Evolutionary conservation across 2,329 filamentous ascomycete species (phyloP).

Genomic region (Aspergillus intermedius): DNA sequence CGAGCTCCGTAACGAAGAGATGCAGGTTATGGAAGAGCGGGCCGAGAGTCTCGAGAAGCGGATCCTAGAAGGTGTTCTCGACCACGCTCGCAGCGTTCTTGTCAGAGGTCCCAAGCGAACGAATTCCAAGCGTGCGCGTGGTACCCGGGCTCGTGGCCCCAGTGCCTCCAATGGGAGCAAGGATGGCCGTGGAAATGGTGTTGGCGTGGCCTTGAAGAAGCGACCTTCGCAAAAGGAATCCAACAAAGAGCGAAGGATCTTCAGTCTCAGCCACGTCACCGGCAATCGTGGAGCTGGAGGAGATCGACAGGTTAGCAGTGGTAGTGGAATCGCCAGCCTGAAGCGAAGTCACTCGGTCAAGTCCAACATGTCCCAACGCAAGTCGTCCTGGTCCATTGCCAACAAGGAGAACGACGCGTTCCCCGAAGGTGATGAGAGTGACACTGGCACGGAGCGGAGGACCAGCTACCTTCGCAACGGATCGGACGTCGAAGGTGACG

Average conservation of each 20-base stretch:
- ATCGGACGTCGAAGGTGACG: slow-evolving; percentile 15
- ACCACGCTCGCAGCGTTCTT: slow-evolving; percentile 79
- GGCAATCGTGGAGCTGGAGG: slow-evolving; percentile 50
- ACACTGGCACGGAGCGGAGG: slow-evolving; percentile 42
- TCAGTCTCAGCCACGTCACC: slow-evolving; percentile 84
- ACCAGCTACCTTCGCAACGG: slow-evolving; percentile 37
- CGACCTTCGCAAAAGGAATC: slow-evolving; percentile 37
- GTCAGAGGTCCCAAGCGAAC: slow-evolving; percentile 62
- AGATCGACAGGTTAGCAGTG: slow-evolving; percentile 28
- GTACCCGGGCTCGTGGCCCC: slow-evolving; percentile 31
- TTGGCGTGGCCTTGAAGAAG: slow-evolving; percentile 47
- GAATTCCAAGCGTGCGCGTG: slow-evolving; percentile 47
- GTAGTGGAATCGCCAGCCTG: slow-evolving; percentile 50
- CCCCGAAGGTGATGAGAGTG: slow-evolving; percentile 52
- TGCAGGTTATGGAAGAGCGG: slow-evolving; percentile 81
- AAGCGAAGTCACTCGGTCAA: slow-evolving; percentile 75
- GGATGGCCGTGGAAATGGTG: slow-evolving; percentile 32
- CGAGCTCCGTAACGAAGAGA: slow-evolving; percentile 79
- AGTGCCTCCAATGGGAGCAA: slow-evolving; percentile 30
- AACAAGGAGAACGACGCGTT: slow-evolving; percentile 59
- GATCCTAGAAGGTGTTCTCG: slow-evolving; percentile 91
- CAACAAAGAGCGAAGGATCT: slow-evolving; percentile 65
- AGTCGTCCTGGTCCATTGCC: slow-evolving; percentile 57
- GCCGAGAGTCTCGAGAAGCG: slow-evolving; percentile 85
- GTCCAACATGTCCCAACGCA: slow-evolving; percentile 54